Conservation (phyloP, 345 rosid genomes). For the Citrus glauca region DNA sequence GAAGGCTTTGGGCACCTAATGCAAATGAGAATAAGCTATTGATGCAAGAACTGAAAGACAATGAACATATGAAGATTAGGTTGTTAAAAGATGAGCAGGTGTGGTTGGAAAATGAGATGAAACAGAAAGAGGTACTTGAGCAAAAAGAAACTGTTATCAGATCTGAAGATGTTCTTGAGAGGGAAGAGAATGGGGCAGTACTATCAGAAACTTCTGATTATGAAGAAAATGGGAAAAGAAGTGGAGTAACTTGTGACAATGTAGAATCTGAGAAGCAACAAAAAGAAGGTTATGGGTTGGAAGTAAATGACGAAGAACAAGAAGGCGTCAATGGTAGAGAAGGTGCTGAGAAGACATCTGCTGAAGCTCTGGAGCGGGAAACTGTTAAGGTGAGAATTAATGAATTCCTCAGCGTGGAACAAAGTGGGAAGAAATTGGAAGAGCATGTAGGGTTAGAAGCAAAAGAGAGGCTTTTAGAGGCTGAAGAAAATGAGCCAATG, state of each 20-base stretch:
- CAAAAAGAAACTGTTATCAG: conserved; percentile 21
- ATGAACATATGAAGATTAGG: conserved; percentile 13
- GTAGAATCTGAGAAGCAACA: conserved; percentile 12
- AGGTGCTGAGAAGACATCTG: conserved; percentile 6
- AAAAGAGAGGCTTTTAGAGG: conserved; percentile 3
- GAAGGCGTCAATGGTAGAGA: conserved; percentile 12
- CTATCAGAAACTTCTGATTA: conserved; percentile 15
- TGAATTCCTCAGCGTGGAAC: conserved; percentile 17
- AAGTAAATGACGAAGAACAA: conserved; percentile 22
- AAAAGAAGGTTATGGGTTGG: conserved; percentile 13
- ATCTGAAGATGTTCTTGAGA: conserved; percentile 17
- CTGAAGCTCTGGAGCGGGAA: conserved; percentile 17
- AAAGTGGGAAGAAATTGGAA: conserved; percentile 6
- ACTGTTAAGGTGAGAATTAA: conserved; percentile 8
- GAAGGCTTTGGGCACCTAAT: conserved; percentile 31
- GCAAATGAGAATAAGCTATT: conserved; percentile 23
- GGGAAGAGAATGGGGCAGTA: conserved; percentile 18
- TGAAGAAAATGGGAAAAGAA: conserved; percentile 20
- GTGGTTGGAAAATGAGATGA: conserved; percentile 13
- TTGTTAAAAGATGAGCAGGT: conserved; percentile 7
- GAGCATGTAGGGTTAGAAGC: conserved; percentile 14
- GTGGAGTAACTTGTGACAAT: conserved; percentile 25
- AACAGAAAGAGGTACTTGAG: conserved; percentile 12
- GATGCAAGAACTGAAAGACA: conserved; percentile 22
- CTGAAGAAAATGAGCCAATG: conserved; percentile 14